Evolutionary conservation across 805 yeast species (phyloP).

Genomic region (Kodamaea leandrae): DNA sequence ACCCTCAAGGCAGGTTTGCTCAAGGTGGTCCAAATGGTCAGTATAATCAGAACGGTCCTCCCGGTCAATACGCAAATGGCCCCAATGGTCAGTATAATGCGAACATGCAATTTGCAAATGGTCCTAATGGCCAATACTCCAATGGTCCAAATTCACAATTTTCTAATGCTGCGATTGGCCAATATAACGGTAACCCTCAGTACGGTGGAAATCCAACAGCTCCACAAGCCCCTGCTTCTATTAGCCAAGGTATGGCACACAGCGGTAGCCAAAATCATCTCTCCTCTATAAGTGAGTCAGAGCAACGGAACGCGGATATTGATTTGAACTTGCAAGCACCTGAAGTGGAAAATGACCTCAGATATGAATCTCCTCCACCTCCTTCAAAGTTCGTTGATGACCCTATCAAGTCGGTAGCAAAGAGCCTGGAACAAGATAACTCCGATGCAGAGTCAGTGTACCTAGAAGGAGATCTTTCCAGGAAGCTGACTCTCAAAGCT

Average conservation of each 20-base stretch:
- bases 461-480: slow-evolving; percentile 17
- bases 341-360: too few species aligned
- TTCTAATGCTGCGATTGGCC: slow-evolving; percentile 7
- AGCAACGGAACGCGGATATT: neutral
- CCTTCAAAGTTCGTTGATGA: neutral
- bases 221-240: neutral
- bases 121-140: slow-evolving; percentile 11
- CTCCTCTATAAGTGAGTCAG: slow-evolving; percentile 2
- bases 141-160: slow-evolving; percentile 10
- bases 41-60: neutral
- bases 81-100: neutral
- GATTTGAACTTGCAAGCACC: slow-evolving; percentile 3
- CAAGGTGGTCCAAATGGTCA: slow-evolving; percentile 2
- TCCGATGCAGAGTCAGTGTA: slow-evolving; percentile 8
- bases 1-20: too few species aligned
- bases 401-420: neutral
- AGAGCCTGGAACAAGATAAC: neutral
- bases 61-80: slow-evolving; percentile 3
- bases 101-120: slow-evolving; percentile 1
- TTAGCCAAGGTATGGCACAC: neutral
- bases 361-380: too few species aligned
- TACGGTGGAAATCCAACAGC: neutral
- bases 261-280: slow-evolving; percentile 4
- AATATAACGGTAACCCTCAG: neutral
- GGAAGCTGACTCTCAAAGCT: slow-evolving; percentile 40